Base-by-base conservation (phyloP, 352 stramenopile species). In the Thalassiosira delicatula region DNA sequence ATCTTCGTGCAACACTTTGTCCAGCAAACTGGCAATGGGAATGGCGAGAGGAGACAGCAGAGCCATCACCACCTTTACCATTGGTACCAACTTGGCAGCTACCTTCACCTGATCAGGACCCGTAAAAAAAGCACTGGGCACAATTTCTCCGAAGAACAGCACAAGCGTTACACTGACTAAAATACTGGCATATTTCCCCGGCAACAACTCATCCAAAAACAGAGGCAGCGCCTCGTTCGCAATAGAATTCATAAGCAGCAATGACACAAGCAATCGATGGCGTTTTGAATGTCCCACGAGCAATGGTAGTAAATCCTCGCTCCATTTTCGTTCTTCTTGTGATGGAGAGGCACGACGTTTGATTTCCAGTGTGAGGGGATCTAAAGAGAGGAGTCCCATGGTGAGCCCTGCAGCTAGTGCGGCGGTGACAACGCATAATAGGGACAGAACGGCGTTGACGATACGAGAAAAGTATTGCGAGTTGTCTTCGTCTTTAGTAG, bases 51-150 rank as follows among this genome's bases (percentile, higher is more conserved):
- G 96, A 19, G 80, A 93, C 17, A 96, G 74, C 0, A 98, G 1
- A 4, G 92, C 27, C 89, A 99, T 96, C 40, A 98, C 79, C 53
- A 94, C 37, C n/a, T 93, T 92, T 0, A 98, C 94, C 8, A 97
- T 54, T 0, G 95, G 95, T 17, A 92, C 89, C 44, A 98, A 86
- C 30, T 72, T 76, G 17, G 93, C 85, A 0, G 95, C 96, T 23
- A 98, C 95, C 9, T 85, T 72, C 2, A 99, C 88, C 85, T 98
- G 96, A 78, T 97, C 92, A 5, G 95, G 96, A 0, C 96, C 96
- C 1, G 96, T 99, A 76, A 98, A 99, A 5, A 98, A 84, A 0
- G 96, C 96, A 0, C 92, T 96, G 11, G 96, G 96, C n/a, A 98
- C 90, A 56, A 98, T 81, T 32, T 81, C 73, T 1, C 73, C 73